Conservation (phyloP, 108 stramenopile species). For the Seminavis robusta region DNA sequence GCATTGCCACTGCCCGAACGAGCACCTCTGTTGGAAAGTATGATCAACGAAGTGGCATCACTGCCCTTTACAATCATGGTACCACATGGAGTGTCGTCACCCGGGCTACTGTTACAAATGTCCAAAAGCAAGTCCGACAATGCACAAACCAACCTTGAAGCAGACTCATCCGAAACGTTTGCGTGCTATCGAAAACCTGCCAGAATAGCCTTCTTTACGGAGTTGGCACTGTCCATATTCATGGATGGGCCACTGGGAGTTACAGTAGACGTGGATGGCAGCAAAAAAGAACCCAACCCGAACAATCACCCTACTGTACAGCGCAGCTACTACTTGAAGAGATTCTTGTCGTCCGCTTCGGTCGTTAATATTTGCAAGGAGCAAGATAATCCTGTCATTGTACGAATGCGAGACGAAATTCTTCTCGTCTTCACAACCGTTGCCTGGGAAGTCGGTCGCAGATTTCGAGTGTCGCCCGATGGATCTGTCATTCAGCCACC, state of each 20-base stretch:
- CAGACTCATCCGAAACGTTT: too few relatives aligned
- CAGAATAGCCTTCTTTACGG: constrained; percentile 47
- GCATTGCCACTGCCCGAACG: constrained; percentile 60
- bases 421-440: constrained; percentile 36
- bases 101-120: constrained; percentile 31
- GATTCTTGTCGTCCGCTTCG: neutral
- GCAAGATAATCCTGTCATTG: constrained; percentile 1
- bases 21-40: constrained; percentile 27
- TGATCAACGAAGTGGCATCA: constrained; percentile 30
- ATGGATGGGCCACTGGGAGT: constrained; percentile 60
- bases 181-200: constrained; percentile 39
- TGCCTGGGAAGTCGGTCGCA: constrained; percentile 30
- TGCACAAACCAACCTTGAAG: too few relatives aligned
- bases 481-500: neutral
- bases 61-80: constrained; percentile 38
- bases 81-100: constrained; percentile 26
- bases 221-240: constrained; percentile 63
- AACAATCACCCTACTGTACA: too few relatives aligned
- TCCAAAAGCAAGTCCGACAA: too few relatives aligned
- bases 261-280: too few relatives aligned
- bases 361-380: neutral
- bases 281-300: too few relatives aligned
- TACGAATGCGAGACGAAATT: constrained; percentile 32
- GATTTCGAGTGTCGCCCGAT: constrained; percentile 5
- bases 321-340: neutral